Base-by-base conservation (phyloP, 805 yeast genomes). In the Myxozyma lipomycoides region DNA sequence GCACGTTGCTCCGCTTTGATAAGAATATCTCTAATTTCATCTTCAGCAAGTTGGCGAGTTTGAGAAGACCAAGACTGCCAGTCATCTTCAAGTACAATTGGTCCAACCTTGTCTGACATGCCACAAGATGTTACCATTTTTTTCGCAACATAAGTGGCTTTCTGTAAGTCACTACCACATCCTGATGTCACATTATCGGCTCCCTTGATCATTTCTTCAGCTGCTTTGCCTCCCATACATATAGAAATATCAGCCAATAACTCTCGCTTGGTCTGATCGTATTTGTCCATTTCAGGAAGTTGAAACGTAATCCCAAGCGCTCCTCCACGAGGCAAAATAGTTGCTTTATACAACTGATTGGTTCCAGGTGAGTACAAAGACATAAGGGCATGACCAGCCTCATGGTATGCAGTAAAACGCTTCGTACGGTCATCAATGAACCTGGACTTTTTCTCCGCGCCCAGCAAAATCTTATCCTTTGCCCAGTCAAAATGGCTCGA, bases 331-430 rank as follows among this genome's bases (percentile, higher is more conserved):
- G 98, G 98, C 57, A 93, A 75, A 57, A 93, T 90, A 0, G 99
- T 93, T 3, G 98, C 98, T 70, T 93, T 93, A 73, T 93, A 93
- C 58, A 93, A 76, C 1, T 96, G 90, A 2, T 96, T 89, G 2
- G 98, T 97, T 18, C 95, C 96, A 15, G 83, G 82, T 3, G 96
- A 87, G 68, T 78, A 93, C 81, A 93, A 78, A 9, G 98, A 98
- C 86, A 91, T 89, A 51, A 93, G 87, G 3, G 98, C 98, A 71
- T 93, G 99, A 3, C 99, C 99, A 18, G 98, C 99, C 73, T 93
- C 99, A 71, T 93, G 99, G 69, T 83, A 93, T 1, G 98, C 98
- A 17, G 99, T 93, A 59, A 91, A 89, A 62, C 79, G 81, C 69
- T 97, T 80, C 0, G 95, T 79, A 55, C 91, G 96, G 67, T 93